phyloP scores from a whole-genome alignment of 2,329 filamentous ascomycete species.

The Gyromitra esculenta region DNA sequence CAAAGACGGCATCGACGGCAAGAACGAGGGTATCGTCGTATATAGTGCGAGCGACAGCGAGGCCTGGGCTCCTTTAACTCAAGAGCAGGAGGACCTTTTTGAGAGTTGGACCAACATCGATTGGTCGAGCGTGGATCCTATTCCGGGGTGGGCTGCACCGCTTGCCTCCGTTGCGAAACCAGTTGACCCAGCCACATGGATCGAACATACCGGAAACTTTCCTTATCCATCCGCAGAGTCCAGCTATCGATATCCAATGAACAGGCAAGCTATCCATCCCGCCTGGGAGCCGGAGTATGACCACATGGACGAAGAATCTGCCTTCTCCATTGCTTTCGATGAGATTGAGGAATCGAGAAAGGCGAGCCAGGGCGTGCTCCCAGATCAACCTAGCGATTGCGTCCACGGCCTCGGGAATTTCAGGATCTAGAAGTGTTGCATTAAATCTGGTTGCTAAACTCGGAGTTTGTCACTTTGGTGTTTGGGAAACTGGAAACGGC shows the following conservation, averaged over 20 bases:
- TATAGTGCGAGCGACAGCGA: conserved; percentile 23
- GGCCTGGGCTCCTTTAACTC: conserved; percentile 13
- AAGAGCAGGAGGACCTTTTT: neutral
- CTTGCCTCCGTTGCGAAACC: neutral
- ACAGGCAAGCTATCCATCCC: too few species aligned
- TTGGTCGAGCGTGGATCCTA: neutral
- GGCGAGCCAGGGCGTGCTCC: neutral
- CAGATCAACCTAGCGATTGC: neutral
- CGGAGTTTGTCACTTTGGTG: too few species aligned
- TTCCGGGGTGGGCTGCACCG: neutral
- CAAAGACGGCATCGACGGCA: neutral
- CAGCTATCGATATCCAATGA: neutral
- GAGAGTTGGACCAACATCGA: conserved; percentile 10
- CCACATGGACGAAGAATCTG: neutral
- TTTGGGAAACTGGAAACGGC: too few species aligned
- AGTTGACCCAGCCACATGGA: neutral
- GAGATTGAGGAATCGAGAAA: conserved; percentile 6
- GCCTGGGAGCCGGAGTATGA: neutral
- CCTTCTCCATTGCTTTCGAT: neutral
- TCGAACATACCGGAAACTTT: neutral
- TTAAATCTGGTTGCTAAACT: too few species aligned
- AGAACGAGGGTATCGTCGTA: neutral
- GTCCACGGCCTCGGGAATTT: too few species aligned
- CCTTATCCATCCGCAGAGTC: neutral
- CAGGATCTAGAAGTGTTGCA: too few species aligned